Base-by-base conservation (phyloP, 2,329 filamentous ascomycete genomes). In the Penicillium sp. region DNA sequence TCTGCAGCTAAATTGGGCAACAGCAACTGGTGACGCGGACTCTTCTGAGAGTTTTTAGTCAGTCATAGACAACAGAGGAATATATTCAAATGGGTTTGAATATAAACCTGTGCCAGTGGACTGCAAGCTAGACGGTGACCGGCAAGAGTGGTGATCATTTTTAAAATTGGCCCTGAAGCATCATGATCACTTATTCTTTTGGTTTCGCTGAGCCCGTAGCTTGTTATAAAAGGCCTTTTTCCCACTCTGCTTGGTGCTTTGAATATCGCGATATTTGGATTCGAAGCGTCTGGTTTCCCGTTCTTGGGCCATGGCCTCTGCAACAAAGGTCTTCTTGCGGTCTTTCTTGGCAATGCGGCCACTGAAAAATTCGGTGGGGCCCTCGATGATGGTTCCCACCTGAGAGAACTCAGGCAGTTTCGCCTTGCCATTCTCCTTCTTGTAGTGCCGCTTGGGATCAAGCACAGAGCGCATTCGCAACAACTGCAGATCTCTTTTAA, bases 191-290 rank as follows among this genome's bases (percentile, higher is more conserved):
- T 65, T 70, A 27, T 60, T 64, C 51, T 65, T 65, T 31, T 57
- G 57, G 45, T 68, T 72, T 58, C 85, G 78, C 73, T 85, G 83
- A 49, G 80, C 80, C 70, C 90, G 85, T 63, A 96, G 75, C 55
- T 87, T 88, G 71, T 93, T 93, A 80, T 97, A 98, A 68, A 90
- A 89, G 0, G 84, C 87, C 77, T 93, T 97, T 79, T 91, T 96
- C 52, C 95, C 95, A 67, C 90, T 96, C 24, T 84, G 85, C 77
- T 96, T 98, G 60, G 83, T 83, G 50, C 82, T 82, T 72, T 97
- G 92, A 49, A 98, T 91, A 56, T 93, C 88, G 55, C 85, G 82
- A 75, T 96, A 98, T 76, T 96, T 97, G 69, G 82, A 84, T 80
- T 90, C 91, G 79, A 97, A 95, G 66, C 90, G 89, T 58, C 83